phyloP scores from a whole-genome alignment of 1,284 basidiomycete species.

The Kwoniella shivajii region DNA sequence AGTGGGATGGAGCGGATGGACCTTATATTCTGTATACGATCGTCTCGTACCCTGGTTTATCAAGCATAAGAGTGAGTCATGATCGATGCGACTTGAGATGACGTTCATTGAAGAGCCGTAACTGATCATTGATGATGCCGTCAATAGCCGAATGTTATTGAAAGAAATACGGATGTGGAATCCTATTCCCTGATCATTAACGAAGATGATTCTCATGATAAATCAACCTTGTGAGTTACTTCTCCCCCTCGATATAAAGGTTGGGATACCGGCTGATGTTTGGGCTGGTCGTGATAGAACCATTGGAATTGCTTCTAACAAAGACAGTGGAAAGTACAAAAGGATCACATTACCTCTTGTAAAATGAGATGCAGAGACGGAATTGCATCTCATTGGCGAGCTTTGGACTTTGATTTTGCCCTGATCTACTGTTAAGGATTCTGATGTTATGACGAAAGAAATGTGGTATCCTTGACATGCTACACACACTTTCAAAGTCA shows the following conservation, averaged over 20 bases:
- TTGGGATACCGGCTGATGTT: not conserved
- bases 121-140: no score
- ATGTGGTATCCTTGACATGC: no score
- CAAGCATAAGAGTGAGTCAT: conserved; percentile 6
- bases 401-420: no score
- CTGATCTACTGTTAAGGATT: no score
- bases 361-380: no score
- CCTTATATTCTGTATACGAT: conserved; percentile 15
- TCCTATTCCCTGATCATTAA: not conserved
- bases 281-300: not conserved
- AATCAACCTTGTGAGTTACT: not conserved
- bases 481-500: no score
- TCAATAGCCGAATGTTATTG: not conserved
- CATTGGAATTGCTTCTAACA: not conserved
- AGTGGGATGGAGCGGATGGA: conserved; percentile 13
- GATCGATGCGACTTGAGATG: not conserved
- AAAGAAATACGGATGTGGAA: not conserved
- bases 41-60: conserved; percentile 5
- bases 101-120: no score
- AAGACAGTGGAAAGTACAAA: not conserved
- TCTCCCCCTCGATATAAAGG: not conserved
- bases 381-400: no score
- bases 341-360: not conserved
- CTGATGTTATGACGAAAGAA: no score
- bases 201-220: conserved; percentile 5